A percentile compares a stretch with the other conserved stretches of the same genome.
Conservation (phyloP, 768 basidiomycete species). For the Ramaria sp. region DNA sequence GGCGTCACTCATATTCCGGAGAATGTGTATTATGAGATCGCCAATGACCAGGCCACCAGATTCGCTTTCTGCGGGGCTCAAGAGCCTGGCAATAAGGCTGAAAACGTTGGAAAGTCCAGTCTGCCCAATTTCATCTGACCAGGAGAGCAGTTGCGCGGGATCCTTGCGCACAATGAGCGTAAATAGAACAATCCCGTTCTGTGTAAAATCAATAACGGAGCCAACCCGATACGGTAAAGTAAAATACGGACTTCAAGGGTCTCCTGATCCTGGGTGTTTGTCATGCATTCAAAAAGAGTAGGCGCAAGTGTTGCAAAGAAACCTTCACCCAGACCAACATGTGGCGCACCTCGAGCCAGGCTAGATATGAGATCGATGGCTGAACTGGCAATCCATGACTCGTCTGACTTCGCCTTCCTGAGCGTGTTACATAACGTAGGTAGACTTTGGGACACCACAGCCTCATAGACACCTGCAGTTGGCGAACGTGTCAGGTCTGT, state of each 20-base stretch:
- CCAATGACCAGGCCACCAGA: conserved; percentile 90
- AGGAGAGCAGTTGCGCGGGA: conserved; percentile 65
- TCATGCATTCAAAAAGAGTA: conserved; percentile 58
- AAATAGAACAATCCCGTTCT: conserved; percentile 78
- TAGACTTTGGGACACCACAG: conserved; percentile 61
- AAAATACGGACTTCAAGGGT: conserved; percentile 50
- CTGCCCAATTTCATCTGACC: conserved; percentile 56
- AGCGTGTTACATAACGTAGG: conserved; percentile 65
- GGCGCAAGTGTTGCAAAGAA: conserved; percentile 72
- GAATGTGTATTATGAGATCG: conserved; percentile 87
- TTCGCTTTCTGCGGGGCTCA: conserved; percentile 71
- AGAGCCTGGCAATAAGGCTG: conserved; percentile 61
- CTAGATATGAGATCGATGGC: conserved; percentile 75
- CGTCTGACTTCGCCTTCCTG: conserved; percentile 39
- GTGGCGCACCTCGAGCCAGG: conserved; percentile 53
- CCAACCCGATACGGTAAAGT: background rate
- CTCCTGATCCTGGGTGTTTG: conserved; percentile 74
- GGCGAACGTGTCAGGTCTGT: conserved; percentile 54
- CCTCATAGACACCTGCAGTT: conserved; percentile 50
- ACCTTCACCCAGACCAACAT: conserved; percentile 62
- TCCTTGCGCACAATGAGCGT: conserved; percentile 85
- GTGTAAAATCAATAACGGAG: conserved; percentile 2
- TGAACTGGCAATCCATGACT: conserved; percentile 67
- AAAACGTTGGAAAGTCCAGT: conserved; percentile 71
- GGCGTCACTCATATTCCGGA: conserved; percentile 71